Conservation (phyloP, 1,284 basidiomycete species). For the Rhodotorula sp. region DNA sequence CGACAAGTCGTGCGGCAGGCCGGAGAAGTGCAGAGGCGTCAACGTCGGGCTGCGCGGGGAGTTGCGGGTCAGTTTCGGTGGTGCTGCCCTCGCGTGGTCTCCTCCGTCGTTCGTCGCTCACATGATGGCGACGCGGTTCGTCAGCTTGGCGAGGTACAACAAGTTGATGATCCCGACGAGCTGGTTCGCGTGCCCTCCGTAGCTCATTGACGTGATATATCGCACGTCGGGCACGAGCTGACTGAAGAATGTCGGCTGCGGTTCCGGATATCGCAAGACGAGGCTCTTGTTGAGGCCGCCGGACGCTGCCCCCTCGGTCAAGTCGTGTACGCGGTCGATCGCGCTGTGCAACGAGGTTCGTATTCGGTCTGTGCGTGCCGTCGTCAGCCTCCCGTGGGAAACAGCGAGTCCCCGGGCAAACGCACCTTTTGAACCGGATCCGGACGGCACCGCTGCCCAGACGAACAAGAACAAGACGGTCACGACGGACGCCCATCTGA, state of each 20-base stretch:
- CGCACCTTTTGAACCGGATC: not conserved
- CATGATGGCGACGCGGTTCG: constrained; percentile 31
- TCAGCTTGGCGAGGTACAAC: constrained; percentile 26
- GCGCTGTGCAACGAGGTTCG: not conserved
- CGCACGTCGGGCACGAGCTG: constrained; percentile 23
- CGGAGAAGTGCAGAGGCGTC: constrained; percentile 21
- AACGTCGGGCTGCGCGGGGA: constrained; percentile 20
- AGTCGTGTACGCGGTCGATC: not conserved
- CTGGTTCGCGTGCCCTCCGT: constrained; percentile 35
- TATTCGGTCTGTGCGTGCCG: not conserved
- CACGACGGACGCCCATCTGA: not conserved
- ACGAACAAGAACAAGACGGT: not conserved
- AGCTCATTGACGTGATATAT: constrained; percentile 25
- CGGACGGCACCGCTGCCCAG: not conserved
- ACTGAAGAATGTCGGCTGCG: constrained; percentile 2
- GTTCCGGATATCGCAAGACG: constrained; percentile 4
- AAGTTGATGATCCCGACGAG: constrained; percentile 32
- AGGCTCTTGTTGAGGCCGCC: not conserved
- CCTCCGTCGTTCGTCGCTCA: not conserved
- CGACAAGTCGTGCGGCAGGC: constrained; percentile 11
- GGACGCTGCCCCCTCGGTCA: not conserved
- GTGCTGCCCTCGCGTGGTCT: no score
- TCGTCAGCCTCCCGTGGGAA: not conserved
- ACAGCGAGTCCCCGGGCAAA: no score
- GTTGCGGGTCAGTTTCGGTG: no score